Base-by-base conservation (phyloP, 192 early-diverging fungal genomes). In the Phlyctochytrium bullatum region DNA sequence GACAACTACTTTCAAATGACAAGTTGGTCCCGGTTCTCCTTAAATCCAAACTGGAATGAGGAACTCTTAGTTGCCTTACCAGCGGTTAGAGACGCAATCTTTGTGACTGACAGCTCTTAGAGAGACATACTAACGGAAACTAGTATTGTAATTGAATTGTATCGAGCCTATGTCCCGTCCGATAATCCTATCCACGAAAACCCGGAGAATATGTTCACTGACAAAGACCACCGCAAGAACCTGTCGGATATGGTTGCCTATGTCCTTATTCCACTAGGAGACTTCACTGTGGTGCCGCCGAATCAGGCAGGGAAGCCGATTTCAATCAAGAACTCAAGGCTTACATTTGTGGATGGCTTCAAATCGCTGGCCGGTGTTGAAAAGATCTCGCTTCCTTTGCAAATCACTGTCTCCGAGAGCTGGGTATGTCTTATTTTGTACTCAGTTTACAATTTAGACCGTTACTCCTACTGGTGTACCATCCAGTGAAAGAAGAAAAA, bases 11-110 rank as follows among this genome's bases (percentile, higher is more conserved):
- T 61, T 33, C 69, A 71, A 59, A 64, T 71, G 69, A 71, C 69
- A 1, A 4, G 33, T 12, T 36, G 53, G 0, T 47, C 69, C 3
- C 6, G 0, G 3, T 30, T 36, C 29, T 35, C 50, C 12, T 25
- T 35, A 23, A 56, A 35, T 23, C 69, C 69, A 10, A 62, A 31
- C 27, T 71, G 69, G 69, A 71, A 71, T 58, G 52, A 71, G 33
- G 50, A 64, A 25, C 64, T 71, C 25, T 14, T 71, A 4, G 63
- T 64, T 30, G 59, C 17, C 32, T 64, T 71, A 2, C 36, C 59
- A 27, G 25, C 64, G 61, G 68, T 70, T 50, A 20, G 40, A 51
- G 23, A n/a, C 25, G 31, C n/a, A 50, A 25, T 40, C 33, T 2
- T 50, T 36, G 25, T n/a, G n/a, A n/a, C n/a, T n/a, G n/a, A n/a